A percentile compares a stretch with the other conserved stretches of the same genome.
These are phyloP conservation scores for Rhizopogon salebrosus DNA, from an alignment of 768 basidiomycete genomes.

Conservation along the genomic window DNA sequence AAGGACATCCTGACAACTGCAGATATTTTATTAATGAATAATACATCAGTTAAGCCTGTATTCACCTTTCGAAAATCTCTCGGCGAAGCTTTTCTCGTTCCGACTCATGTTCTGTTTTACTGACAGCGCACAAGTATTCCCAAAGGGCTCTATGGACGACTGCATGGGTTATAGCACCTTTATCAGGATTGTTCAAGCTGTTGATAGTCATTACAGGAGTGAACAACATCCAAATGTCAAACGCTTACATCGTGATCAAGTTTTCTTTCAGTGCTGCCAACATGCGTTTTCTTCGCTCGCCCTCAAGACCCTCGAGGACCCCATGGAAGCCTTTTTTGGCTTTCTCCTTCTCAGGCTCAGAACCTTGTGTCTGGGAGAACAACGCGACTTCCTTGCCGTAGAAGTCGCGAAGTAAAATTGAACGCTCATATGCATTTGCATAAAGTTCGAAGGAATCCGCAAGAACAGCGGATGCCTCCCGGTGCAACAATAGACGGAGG, in stretches of 20 bases:
- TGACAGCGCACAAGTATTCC: conserved; percentile 74
- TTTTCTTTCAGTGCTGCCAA: conserved; percentile 68
- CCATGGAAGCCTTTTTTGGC: conserved; percentile 65
- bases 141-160: conserved; percentile 84
- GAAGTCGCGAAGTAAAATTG: conserved; percentile 77
- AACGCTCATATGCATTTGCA: conserved; percentile 78
- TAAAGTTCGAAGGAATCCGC: conserved; percentile 89
- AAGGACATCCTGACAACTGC: conserved; percentile 75
- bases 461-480: conserved; percentile 77
- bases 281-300: conserved; percentile 62
- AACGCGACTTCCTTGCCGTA: conserved; percentile 85
- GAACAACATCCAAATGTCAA: neutral
- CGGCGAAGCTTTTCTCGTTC: conserved; percentile 71
- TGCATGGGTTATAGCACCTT: conserved; percentile 81
- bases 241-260: conserved; percentile 64
- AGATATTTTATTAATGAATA: conserved; percentile 3
- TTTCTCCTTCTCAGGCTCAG: conserved; percentile 56
- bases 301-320: conserved; percentile 58
- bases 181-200: conserved; percentile 90
- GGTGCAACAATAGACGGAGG: conserved; percentile 73
- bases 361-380: conserved; percentile 53
- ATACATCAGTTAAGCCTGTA: neutral
- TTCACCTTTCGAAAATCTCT: conserved; percentile 77
- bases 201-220: neutral
- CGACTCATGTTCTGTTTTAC: conserved; percentile 48